Percentiles rank a stretch among this genome's conserved stretches.
phyloP scores from a whole-genome alignment of 371 early-diverging fungal genomes.

The Mucor lusitanicus region DNA sequence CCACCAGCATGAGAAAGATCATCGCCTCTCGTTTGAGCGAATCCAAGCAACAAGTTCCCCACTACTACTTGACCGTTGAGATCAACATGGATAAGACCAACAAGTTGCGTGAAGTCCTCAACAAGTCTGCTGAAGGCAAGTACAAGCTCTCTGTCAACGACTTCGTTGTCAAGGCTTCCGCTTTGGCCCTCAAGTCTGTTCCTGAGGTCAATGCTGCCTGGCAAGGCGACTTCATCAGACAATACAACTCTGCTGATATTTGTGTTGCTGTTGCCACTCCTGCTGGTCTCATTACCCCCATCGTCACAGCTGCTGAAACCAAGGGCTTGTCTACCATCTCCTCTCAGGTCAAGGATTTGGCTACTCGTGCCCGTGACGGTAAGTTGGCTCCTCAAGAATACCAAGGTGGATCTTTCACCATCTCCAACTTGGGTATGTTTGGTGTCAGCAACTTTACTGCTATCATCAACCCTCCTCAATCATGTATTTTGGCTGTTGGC shows the following conservation, averaged over 20 bases:
- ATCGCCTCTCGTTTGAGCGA: constrained; percentile 84
- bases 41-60: constrained; percentile 90
- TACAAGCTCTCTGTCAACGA: constrained; percentile 98
- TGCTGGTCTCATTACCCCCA: constrained; percentile 96
- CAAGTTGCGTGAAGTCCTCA: constrained; percentile 90
- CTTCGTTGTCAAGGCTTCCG: constrained; percentile 96
- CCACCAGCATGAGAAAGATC: constrained; percentile 92
- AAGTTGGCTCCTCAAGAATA: constrained; percentile 95
- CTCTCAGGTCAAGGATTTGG: constrained; percentile 84
- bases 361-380: constrained; percentile 83
- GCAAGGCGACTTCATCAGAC: constrained; percentile 92
- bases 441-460: constrained; percentile 94
- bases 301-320: constrained; percentile 81
- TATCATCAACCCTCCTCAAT: constrained; percentile 97
- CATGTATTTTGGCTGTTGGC: constrained; percentile 95
- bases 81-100: constrained; percentile 85
- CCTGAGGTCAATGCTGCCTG: constrained; percentile 97
- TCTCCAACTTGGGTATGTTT: constrained; percentile 98
- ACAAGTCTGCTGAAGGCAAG: constrained; percentile 83
- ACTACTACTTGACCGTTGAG: constrained; percentile 94
- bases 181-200: constrained; percentile 87
- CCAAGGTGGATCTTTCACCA: constrained; percentile 96
- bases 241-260: constrained; percentile 92
- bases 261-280: constrained; percentile 96
- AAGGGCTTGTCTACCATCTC: constrained; percentile 93